phyloP scores from a whole-genome alignment of 2,329 filamentous ascomycete genomes.

The Madurella mycetomatis region DNA sequence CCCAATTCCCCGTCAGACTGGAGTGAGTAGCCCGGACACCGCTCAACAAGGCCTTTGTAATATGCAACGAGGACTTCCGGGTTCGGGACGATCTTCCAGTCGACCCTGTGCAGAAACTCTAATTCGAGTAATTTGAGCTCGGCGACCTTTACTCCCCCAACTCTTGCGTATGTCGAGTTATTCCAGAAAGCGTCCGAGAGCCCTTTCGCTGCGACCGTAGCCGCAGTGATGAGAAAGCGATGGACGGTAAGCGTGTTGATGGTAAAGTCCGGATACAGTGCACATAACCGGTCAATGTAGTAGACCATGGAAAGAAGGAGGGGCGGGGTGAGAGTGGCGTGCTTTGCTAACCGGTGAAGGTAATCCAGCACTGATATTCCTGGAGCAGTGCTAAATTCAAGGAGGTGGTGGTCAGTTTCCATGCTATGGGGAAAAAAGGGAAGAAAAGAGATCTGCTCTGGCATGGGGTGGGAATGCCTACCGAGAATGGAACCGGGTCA shows the following conservation, averaged over 20 bases:
- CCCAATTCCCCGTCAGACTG: conserved; percentile 38
- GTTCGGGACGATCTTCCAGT: conserved; percentile 96
- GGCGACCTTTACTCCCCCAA: conserved; percentile 84
- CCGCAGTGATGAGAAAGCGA: conserved; percentile 92
- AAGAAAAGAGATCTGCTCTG: conserved; percentile 4
- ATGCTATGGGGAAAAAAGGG: neutral
- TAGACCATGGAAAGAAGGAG: conserved; percentile 98
- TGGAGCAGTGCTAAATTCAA: conserved; percentile 55
- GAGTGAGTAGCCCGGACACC: conserved; percentile 53
- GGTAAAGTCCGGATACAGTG: conserved; percentile 88
- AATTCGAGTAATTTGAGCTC: conserved; percentile 89
- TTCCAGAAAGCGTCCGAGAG: conserved; percentile 98
- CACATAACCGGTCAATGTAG: conserved; percentile 93
- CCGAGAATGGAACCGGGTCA: conserved; percentile 95
- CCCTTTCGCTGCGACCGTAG: conserved; percentile 92
- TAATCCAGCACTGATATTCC: conserved; percentile 95
- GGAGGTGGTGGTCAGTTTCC: conserved; percentile 25
- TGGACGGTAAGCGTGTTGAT: conserved; percentile 96
- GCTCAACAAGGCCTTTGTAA: conserved; percentile 78
- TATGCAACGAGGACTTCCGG: conserved; percentile 92
- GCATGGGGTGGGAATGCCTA: conserved; percentile 36
- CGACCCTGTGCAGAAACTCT: conserved; percentile 85
- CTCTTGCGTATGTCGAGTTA: conserved; percentile 90
- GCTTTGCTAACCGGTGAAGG: conserved; percentile 83
- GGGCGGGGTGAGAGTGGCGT: conserved; percentile 88